Percentiles rank a stretch among this genome's conserved stretches.
Conservation (phyloP, 2,329 filamentous ascomycete genomes). For the Fusarium mundagurra region DNA sequence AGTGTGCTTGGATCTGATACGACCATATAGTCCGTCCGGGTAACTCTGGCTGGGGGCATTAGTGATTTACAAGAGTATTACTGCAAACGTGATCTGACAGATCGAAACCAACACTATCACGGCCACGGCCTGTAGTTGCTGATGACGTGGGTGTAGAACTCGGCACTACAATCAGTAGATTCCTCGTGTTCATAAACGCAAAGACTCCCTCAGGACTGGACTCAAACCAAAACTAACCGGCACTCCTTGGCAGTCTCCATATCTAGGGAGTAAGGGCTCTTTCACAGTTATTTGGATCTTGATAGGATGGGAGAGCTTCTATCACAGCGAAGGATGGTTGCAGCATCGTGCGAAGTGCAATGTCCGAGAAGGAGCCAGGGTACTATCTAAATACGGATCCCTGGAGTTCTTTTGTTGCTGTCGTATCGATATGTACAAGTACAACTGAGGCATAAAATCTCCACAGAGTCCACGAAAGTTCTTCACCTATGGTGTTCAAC, state of each 20-base stretch:
- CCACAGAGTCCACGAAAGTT: slow-evolving; percentile 7
- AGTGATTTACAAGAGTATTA: not conserved
- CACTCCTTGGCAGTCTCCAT: slow-evolving; percentile 32
- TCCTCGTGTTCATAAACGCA: not conserved
- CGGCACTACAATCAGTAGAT: not conserved
- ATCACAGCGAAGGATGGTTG: slow-evolving; percentile 11
- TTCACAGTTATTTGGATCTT: not conserved
- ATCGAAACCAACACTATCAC: slow-evolving; percentile 30
- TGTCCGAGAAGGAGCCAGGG: slow-evolving; percentile 8
- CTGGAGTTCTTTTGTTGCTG: slow-evolving; percentile 10
- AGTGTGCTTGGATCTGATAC: not conserved
- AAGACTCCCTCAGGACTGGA: not conserved
- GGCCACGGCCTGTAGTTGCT: not conserved
- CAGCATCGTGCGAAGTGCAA: slow-evolving; percentile 13
- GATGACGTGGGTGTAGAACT: slow-evolving; percentile 1
- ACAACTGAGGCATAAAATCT: slow-evolving; percentile 8
- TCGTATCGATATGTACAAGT: slow-evolving; percentile 28
- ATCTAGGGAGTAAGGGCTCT: slow-evolving; percentile 7
- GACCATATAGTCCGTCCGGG: not conserved
- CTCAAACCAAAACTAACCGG: slow-evolving; percentile 21
- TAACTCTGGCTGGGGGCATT: not conserved
- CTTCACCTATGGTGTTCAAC: not conserved
- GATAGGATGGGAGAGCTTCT: slow-evolving; percentile 28
- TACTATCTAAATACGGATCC: slow-evolving; percentile 8
- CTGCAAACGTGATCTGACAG: slow-evolving; percentile 35